A percentile compares a stretch with the other conserved stretches of the same genome.
These are phyloP conservation scores for Xylariaceae sp. DNA, from an alignment of 2,329 filamentous ascomycete species.

Conservation along the genomic window DNA sequence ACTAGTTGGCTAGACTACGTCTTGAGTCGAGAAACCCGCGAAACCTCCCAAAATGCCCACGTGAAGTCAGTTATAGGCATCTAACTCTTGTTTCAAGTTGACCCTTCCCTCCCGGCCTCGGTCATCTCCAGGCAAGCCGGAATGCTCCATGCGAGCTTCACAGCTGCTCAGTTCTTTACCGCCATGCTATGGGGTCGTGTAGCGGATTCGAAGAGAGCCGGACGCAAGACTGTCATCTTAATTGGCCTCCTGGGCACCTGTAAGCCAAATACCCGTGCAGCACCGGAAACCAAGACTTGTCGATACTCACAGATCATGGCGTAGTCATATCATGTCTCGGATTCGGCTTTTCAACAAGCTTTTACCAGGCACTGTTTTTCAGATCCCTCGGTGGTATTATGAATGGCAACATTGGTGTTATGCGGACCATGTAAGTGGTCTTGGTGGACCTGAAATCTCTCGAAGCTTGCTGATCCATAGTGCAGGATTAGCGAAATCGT, in stretches of 20 bases:
- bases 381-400: slow-evolving; percentile 60
- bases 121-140: slow-evolving; percentile 74
- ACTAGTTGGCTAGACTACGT: neutral
- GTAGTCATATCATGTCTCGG: slow-evolving; percentile 55
- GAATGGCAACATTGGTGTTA: slow-evolving; percentile 70
- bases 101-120: slow-evolving; percentile 48
- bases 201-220: slow-evolving; percentile 56
- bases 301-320: neutral
- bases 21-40: neutral
- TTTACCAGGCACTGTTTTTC: slow-evolving; percentile 57
- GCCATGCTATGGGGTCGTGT: slow-evolving; percentile 77
- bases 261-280: slow-evolving; percentile 14
- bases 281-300: neutral
- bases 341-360: slow-evolving; percentile 64
- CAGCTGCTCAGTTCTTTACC: slow-evolving; percentile 74
- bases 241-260: slow-evolving; percentile 66
- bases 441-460: too few relatives aligned
- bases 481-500: slow-evolving; percentile 41
- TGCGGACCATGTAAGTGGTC: slow-evolving; percentile 58
- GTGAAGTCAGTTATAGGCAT: neutral
- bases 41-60: neutral
- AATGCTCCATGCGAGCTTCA: slow-evolving; percentile 72
- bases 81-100: slow-evolving; percentile 36
- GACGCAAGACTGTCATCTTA: slow-evolving; percentile 72
- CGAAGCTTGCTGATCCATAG: too few relatives aligned